These are phyloP conservation scores for Rhodotorula toruloides DNA, from an alignment of 768 basidiomycete species.

Conservation along the genomic window DNA sequence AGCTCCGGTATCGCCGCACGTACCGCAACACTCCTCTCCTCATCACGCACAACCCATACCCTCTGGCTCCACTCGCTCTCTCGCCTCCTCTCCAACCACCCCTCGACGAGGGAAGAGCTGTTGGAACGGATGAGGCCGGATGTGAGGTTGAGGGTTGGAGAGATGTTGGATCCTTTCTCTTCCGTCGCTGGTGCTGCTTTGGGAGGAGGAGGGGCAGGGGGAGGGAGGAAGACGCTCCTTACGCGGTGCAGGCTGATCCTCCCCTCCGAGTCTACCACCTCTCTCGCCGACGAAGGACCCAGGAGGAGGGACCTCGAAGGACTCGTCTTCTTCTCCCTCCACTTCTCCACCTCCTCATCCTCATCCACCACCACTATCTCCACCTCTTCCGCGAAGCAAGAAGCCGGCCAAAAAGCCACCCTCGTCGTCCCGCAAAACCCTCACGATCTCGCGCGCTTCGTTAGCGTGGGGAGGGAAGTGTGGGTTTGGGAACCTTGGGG, in stretches of 20 bases:
- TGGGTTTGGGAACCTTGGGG: slow-evolving; percentile 10
- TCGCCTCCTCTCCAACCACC: neutral
- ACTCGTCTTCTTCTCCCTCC: slow-evolving; percentile 30
- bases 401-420: neutral
- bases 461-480: neutral
- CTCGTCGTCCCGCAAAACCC: slow-evolving; percentile 1
- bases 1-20: slow-evolving; percentile 7
- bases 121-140: too few species aligned
- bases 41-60: slow-evolving; percentile 7
- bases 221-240: too few species aligned
- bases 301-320: neutral
- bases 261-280: neutral
- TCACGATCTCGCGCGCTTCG: slow-evolving; percentile 2
- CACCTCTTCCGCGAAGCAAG: neutral
- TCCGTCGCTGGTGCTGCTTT: too few species aligned
- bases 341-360: neutral
- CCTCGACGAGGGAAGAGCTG: too few species aligned
- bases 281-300: neutral
- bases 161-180: too few species aligned
- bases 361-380: neutral
- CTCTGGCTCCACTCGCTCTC: slow-evolving; percentile 29
- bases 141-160: neutral
- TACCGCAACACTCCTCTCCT: neutral
- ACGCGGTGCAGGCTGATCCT: neutral
- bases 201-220: too few species aligned